phyloP scores from a whole-genome alignment of 1,284 basidiomycete species.

The Xanthoconium separans region DNA sequence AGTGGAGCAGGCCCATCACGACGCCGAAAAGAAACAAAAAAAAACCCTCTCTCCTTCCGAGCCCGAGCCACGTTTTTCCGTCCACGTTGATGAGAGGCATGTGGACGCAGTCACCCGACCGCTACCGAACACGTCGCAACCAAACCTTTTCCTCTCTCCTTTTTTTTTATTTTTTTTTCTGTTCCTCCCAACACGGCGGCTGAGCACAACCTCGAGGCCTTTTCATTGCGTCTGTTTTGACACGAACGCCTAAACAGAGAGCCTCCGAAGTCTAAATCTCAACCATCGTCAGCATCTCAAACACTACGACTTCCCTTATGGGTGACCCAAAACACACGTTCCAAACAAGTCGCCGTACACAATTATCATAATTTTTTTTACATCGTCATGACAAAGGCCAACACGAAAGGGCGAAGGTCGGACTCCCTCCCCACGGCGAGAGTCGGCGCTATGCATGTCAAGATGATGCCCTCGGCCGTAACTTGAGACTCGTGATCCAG shows the following conservation, averaged over 20 bases:
- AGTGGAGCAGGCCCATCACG: not conserved
- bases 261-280: constrained; percentile 17
- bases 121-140: constrained; percentile 14
- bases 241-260: not conserved
- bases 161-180: too few species aligned
- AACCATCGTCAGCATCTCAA: not conserved
- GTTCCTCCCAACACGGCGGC: too few species aligned
- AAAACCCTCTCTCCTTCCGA: constrained; percentile 4
- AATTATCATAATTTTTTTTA: not conserved
- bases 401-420: constrained; percentile 5
- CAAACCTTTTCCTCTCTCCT: not conserved
- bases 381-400: constrained; percentile 6
- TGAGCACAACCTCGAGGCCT: constrained; percentile 1
- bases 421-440: not conserved
- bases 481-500: constrained; percentile 2
- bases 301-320: not conserved
- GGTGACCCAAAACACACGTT: constrained; percentile 19
- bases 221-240: not conserved
- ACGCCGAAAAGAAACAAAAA: not conserved
- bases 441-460: not conserved
- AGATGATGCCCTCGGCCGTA: not conserved
- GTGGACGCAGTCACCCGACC: constrained; percentile 26
- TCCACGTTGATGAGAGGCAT: constrained; percentile 9
- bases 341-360: not conserved
- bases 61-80: constrained; percentile 2